Percentiles rank a stretch among this genome's conserved stretches.
These are phyloP conservation scores for Afroboletus lepidellus DNA, from an alignment of 1,284 basidiomycete species.

Conservation along the genomic window DNA sequence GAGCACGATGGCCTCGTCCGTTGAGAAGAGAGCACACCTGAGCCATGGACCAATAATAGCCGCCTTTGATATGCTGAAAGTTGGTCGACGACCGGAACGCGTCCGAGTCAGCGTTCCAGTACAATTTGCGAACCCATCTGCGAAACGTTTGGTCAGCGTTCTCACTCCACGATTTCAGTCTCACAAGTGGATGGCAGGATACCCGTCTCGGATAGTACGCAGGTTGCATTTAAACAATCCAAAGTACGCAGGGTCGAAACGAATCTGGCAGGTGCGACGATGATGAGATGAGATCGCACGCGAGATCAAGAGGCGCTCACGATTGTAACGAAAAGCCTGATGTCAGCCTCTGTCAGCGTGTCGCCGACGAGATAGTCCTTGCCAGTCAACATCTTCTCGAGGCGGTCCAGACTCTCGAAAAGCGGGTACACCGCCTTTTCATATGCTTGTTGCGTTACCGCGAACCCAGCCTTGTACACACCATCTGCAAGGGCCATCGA, in stretches of 20 bases:
- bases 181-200: slow-evolving; percentile 75
- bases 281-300: neutral
- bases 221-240: slow-evolving; percentile 95
- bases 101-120: slow-evolving; percentile 87
- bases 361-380: slow-evolving; percentile 84
- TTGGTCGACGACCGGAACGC: slow-evolving; percentile 89
- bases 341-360: slow-evolving; percentile 87
- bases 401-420: slow-evolving; percentile 70
- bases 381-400: slow-evolving; percentile 56
- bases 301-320: slow-evolving; percentile 44
- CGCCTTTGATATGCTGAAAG: slow-evolving; percentile 86
- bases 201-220: slow-evolving; percentile 73
- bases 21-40: slow-evolving; percentile 37
- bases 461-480: slow-evolving; percentile 91
- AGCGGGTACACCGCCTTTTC: slow-evolving; percentile 69
- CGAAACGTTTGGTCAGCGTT: slow-evolving; percentile 4
- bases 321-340: slow-evolving; percentile 89
- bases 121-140: slow-evolving; percentile 66
- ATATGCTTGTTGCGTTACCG: slow-evolving; percentile 81
- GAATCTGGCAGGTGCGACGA: slow-evolving; percentile 19
- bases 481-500: slow-evolving; percentile 50
- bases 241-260: slow-evolving; percentile 83
- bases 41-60: slow-evolving; percentile 78
- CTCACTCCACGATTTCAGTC: slow-evolving; percentile 18
- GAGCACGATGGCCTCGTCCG: slow-evolving; percentile 24